Evolutionary conservation across 768 basidiomycete species (phyloP), one percentile per base, ranked within the genome.

Genomic region (Lentinula lateritia): DNA sequence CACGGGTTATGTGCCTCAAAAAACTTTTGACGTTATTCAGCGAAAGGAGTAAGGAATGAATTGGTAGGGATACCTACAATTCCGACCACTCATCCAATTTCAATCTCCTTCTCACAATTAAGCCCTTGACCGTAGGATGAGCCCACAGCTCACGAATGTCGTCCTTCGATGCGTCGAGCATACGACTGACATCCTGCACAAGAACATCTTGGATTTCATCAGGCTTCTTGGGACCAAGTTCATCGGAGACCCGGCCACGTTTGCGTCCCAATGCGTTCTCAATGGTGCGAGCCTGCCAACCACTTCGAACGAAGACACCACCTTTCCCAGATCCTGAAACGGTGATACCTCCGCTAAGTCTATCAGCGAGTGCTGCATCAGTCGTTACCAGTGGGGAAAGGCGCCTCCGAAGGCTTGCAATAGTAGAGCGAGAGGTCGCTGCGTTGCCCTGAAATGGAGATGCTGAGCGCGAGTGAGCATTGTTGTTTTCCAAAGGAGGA

Each of bases 21-120:
- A 93, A 94, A 71, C 92, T 93, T 64, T 32, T 48, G 35, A 62
- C 42, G 48, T 56, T 38, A 54, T 61, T 72, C 60, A 70, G 55
- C 62, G n/a, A 53, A 9, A 41, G 23, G 15, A 42, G 42, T 55
- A 64, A 61, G 36, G 59, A 16, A n/a, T 32, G 46, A 46, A 13
- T 52, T 45, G 28, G 28, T 28, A 16, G 23, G 45, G 36, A 59
- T 46, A 34, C 79, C 92, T 72, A 93, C 92, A 90, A 94, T 74
- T 93, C 92, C 12, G 90, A 85, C 87, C 91, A 92, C 71, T 94
- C 92, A 65, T 93, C 91, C 55, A 93, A 76, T 67, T 89, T 87
- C 53, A 93, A 73, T 61, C 86, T 85, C 61, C 91, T 80, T 67
- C 82, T 85, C 20, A 76, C 76, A 50, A 92, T 86, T 71, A 93